A percentile compares a stretch with the other conserved stretches of the same genome.
phyloP scores from a whole-genome alignment of 169 alveolate genomes.

The Cryptosporidium xiaoi region DNA sequence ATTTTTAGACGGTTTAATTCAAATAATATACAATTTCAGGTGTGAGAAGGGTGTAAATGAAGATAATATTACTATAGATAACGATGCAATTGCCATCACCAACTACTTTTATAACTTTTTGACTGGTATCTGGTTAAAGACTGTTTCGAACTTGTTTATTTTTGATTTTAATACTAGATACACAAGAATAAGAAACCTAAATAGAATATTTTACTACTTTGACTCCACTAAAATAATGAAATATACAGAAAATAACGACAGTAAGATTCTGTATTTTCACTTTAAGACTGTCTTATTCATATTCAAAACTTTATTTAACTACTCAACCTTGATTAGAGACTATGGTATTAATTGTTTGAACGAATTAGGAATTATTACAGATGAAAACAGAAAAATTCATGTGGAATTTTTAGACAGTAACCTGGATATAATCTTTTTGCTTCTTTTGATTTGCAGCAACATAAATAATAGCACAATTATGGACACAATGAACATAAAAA shows the following conservation, averaged over 20 bases:
- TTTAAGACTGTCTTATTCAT: constrained; percentile 19
- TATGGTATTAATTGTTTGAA: neutral
- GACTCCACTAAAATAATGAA: neutral
- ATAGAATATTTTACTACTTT: constrained; percentile 17
- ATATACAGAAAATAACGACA: neutral
- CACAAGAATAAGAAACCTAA: neutral
- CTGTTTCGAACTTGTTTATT: too few species aligned
- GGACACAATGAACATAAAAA: constrained; percentile 8
- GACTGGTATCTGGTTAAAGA: constrained; percentile 12
- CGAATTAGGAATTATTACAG: neutral
- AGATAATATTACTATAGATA: too few species aligned
- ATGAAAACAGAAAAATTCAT: neutral
- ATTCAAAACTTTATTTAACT: constrained; percentile 21
- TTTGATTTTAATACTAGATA: neutral
- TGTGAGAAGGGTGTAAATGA: too few species aligned
- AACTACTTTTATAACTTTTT: neutral
- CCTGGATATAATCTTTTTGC: constrained; percentile 19
- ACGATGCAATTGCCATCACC: too few species aligned
- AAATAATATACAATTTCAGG: constrained; percentile 3
- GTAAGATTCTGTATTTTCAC: neutral
- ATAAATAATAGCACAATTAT: neutral
- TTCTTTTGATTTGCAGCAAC: neutral
- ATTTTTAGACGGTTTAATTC: constrained; percentile 16
- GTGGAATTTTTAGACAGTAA: constrained; percentile 7
- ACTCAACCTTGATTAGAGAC: constrained; percentile 4